These are phyloP conservation scores for Pichia sporocuriosa DNA, from an alignment of 805 yeast genomes.

Conservation along the genomic window DNA sequence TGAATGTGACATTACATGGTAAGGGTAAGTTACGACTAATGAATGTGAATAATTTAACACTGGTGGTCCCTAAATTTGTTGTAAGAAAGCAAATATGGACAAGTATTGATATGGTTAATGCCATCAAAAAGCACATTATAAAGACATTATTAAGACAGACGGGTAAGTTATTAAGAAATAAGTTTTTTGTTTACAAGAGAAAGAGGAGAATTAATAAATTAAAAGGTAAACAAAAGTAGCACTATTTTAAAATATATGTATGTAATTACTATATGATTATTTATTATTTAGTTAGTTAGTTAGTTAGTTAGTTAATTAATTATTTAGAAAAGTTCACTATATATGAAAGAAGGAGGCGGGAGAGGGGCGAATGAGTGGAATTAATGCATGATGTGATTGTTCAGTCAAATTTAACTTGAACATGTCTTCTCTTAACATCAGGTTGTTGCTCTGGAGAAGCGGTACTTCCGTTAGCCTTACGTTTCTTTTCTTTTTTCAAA, in stretches of 20 bases:
- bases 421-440: constrained; percentile 28
- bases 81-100: constrained; percentile 67
- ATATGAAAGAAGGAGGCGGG: too few relatives aligned
- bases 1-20: constrained; percentile 73
- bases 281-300: not conserved
- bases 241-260: not conserved
- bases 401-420: constrained; percentile 29
- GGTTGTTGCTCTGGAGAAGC: constrained; percentile 19
- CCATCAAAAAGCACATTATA: constrained; percentile 56
- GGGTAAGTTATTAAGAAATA: constrained; percentile 75
- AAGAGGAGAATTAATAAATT: constrained; percentile 11
- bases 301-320: not conserved
- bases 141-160: constrained; percentile 56
- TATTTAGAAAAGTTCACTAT: constrained; percentile 4
- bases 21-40: constrained; percentile 61
- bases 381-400: too few relatives aligned
- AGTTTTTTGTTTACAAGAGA: constrained; percentile 33
- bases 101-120: constrained; percentile 54
- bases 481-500: constrained; percentile 23
- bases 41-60: constrained; percentile 67
- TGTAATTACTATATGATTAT: too few relatives aligned
- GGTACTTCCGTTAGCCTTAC: constrained; percentile 15
- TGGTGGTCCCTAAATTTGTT: constrained; percentile 55
- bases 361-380: too few relatives aligned
- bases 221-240: not conserved